These are phyloP conservation scores for Brassica balearica DNA, from an alignment of 441 rosid genomes.

Conservation along the genomic window DNA sequence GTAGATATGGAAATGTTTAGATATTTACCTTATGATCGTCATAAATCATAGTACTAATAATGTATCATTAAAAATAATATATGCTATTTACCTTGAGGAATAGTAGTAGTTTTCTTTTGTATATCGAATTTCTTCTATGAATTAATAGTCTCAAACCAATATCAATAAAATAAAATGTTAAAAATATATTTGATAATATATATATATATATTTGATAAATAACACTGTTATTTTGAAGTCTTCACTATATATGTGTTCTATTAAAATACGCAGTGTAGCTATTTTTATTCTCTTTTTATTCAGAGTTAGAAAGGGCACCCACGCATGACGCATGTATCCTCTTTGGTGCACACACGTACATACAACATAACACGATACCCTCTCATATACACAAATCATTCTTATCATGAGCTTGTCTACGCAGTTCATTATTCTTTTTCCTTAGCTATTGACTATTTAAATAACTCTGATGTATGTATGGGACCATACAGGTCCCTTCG, in stretches of 20 bases:
- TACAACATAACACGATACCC: constrained; percentile 19
- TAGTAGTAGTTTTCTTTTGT: too few relatives aligned
- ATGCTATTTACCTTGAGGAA: too few relatives aligned
- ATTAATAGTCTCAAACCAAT: not conserved
- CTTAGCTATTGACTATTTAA: constrained; percentile 10
- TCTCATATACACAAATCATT: constrained; percentile 19
- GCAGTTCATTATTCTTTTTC: not conserved
- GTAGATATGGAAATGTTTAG: too few relatives aligned
- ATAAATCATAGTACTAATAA: too few relatives aligned
- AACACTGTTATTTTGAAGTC: not conserved
- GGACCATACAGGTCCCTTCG: not conserved
- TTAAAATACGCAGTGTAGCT: not conserved
- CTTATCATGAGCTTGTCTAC: constrained; percentile 17
- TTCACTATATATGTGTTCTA: not conserved
- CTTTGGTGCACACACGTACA: constrained; percentile 33
- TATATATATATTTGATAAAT: not conserved
- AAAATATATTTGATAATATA: too few relatives aligned
- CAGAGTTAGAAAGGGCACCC: not conserved
- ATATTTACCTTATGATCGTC: too few relatives aligned
- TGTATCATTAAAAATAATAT: too few relatives aligned
- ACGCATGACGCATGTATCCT: constrained; percentile 32
- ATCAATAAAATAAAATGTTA: too few relatives aligned
- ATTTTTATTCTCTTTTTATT: too few relatives aligned
- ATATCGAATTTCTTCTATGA: not conserved
- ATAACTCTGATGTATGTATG: constrained; percentile 20